Evolutionary conservation across 2,329 filamentous ascomycete genomes (phyloP).

Genomic region (Pyrenochaeta sp.): DNA sequence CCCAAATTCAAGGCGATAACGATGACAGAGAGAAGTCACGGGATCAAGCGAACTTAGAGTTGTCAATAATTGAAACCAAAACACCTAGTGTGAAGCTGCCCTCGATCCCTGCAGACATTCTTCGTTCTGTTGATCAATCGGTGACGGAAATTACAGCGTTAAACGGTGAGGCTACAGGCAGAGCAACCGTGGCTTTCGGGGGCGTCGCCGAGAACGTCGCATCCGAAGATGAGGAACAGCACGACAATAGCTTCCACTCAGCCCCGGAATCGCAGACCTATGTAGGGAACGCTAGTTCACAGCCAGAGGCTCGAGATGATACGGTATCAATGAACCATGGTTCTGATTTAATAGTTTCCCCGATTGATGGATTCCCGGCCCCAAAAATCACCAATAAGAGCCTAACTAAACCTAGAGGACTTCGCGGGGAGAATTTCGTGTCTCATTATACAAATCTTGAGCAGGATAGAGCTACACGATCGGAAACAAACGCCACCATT

Average conservation of each 20-base stretch:
- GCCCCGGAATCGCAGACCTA: constrained; percentile 30
- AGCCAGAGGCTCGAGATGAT: neutral
- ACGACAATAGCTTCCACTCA: constrained; percentile 34
- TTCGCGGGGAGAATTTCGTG: neutral
- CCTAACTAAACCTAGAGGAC: no score
- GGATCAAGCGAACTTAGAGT: neutral
- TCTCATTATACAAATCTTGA: neutral
- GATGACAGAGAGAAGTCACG: neutral
- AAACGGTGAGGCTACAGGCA: neutral
- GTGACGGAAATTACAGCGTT: neutral
- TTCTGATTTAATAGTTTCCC: neutral
- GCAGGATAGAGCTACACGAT: neutral
- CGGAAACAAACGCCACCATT: constrained; percentile 1
- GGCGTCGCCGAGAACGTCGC: constrained; percentile 5
- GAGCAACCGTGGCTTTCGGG: neutral
- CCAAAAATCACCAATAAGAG: neutral
- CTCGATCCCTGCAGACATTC: neutral
- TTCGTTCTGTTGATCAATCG: neutral
- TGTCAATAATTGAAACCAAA: neutral
- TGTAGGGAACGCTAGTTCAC: constrained; percentile 3
- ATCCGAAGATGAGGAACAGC: constrained; percentile 31
- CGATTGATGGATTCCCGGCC: neutral
- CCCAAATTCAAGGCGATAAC: neutral
- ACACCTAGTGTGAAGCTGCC: neutral
- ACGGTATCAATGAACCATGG: constrained; percentile 7